Conservation (phyloP, 352 stramenopile genomes). For the Pythium diclinum region DNA sequence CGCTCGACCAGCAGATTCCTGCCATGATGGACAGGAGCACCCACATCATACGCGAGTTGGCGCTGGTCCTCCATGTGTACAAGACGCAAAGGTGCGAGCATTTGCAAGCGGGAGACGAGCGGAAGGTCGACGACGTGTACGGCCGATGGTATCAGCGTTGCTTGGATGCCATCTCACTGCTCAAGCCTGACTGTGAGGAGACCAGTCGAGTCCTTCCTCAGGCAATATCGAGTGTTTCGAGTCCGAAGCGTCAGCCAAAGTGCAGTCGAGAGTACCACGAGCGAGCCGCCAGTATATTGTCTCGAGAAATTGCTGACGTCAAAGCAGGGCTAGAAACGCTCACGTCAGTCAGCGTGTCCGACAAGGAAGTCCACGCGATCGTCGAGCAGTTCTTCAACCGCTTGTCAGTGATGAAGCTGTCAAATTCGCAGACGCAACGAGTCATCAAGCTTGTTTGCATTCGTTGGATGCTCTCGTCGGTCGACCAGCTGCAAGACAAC, state of each 20-base stretch:
- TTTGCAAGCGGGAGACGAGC: background rate
- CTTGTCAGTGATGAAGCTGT: conserved; percentile 24
- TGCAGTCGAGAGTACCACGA: conserved; percentile 1
- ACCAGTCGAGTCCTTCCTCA: background rate
- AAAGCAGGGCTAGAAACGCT: background rate
- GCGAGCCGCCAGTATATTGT: background rate
- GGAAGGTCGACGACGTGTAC: conserved; percentile 13
- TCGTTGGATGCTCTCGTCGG: conserved; percentile 14
- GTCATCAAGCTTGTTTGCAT: conserved; percentile 20
- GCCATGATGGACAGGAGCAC: background rate
- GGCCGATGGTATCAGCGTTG: conserved; percentile 10
- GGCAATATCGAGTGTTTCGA: background rate
- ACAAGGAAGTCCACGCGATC: background rate
- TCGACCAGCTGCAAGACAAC: background rate
- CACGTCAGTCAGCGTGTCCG: background rate
- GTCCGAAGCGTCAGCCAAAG: background rate
- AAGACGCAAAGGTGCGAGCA: background rate
- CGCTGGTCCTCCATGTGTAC: conserved; percentile 11
- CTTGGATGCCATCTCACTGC: background rate
- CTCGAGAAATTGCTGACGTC: background rate
- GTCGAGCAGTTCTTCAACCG: conserved; percentile 18
- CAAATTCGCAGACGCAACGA: conserved; percentile 27
- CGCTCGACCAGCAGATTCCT: conserved; percentile 18
- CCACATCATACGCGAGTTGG: background rate
- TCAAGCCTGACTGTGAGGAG: background rate